Percentiles rank a stretch among this genome's conserved stretches.
phyloP scores from a whole-genome alignment of 441 rosid genomes.

The Pelargonium cotyledonis region DNA sequence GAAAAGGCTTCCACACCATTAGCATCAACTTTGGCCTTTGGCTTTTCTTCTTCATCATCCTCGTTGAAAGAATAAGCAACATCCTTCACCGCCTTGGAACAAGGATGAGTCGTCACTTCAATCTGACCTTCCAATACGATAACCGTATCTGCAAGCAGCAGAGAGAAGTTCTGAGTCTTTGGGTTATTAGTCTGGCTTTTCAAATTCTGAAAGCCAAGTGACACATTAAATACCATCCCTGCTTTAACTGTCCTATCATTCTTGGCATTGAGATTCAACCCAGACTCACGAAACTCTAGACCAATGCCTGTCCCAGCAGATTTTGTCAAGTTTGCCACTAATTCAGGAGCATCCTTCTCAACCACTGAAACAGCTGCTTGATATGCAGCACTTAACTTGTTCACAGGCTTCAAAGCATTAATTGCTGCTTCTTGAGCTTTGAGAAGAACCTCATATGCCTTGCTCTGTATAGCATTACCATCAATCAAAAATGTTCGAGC shows the following conservation, averaged over 20 bases:
- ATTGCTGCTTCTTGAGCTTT: constrained; percentile 3
- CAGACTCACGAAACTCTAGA: constrained; percentile 2
- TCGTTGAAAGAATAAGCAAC: constrained; percentile 5
- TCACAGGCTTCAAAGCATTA: neutral
- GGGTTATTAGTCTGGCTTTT: neutral
- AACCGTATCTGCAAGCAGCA: neutral
- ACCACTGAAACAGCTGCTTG: neutral
- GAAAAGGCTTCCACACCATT: neutral
- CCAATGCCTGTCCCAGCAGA: constrained; percentile 4
- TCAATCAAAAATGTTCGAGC: neutral
- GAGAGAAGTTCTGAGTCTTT: neutral
- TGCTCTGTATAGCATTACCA: constrained; percentile 4
- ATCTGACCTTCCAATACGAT: neutral
- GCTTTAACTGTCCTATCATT: neutral
- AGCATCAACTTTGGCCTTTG: neutral
- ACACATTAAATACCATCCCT: constrained; percentile 5
- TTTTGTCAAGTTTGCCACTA: neutral
- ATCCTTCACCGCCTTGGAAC: constrained; percentile 6
- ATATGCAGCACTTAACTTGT: constrained; percentile 1
- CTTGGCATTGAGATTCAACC: constrained; percentile 4
- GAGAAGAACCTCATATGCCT: constrained; percentile 5
- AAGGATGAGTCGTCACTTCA: neutral
- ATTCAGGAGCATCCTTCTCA: constrained; percentile 7
- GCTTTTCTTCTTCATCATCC: neutral
- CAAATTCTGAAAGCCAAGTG: constrained; percentile 1